Percentiles rank a stretch among this genome's conserved stretches.
Evolutionary conservation across 2,329 filamentous ascomycete species (phyloP).

Genomic region (Simplicillium aogashimaense): DNA sequence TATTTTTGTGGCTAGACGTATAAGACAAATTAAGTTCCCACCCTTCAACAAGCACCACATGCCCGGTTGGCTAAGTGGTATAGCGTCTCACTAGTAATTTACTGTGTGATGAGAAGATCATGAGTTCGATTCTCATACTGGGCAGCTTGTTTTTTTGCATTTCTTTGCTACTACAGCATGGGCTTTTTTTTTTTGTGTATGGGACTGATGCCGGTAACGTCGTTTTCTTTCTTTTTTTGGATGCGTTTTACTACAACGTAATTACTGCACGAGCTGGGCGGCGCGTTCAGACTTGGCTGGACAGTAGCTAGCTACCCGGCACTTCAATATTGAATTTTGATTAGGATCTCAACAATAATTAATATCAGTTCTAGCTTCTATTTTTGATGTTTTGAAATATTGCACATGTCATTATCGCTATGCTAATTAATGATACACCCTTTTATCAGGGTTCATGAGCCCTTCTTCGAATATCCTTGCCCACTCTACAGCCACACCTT

Average conservation of each 20-base stretch:
- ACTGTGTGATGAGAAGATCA: slow-evolving; percentile 19
- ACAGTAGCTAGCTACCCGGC: too few relatives aligned
- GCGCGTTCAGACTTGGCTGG: too few relatives aligned
- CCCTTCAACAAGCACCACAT: not conserved
- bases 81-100: slow-evolving; percentile 24
- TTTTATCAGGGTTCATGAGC: slow-evolving; percentile 15
- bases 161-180: slow-evolving; percentile 1
- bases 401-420: slow-evolving; percentile 1
- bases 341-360: too few relatives aligned
- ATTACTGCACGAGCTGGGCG: too few relatives aligned
- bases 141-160: slow-evolving; percentile 11
- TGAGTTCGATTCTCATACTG: slow-evolving; percentile 22
- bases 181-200: too few relatives aligned
- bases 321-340: too few relatives aligned
- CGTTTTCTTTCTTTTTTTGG: not conserved
- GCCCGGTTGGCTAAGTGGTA: slow-evolving; percentile 24
- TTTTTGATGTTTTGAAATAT: not conserved
- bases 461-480: slow-evolving; percentile 23
- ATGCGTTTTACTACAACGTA: not conserved
- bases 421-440: slow-evolving; percentile 3
- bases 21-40: not conserved
- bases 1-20: not conserved
- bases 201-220: too few relatives aligned
- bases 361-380: too few relatives aligned
- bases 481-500: slow-evolving; percentile 19